These are phyloP conservation scores for Ascochyta lentis DNA, from an alignment of 2,329 filamentous ascomycete species.

Conservation along the genomic window DNA sequence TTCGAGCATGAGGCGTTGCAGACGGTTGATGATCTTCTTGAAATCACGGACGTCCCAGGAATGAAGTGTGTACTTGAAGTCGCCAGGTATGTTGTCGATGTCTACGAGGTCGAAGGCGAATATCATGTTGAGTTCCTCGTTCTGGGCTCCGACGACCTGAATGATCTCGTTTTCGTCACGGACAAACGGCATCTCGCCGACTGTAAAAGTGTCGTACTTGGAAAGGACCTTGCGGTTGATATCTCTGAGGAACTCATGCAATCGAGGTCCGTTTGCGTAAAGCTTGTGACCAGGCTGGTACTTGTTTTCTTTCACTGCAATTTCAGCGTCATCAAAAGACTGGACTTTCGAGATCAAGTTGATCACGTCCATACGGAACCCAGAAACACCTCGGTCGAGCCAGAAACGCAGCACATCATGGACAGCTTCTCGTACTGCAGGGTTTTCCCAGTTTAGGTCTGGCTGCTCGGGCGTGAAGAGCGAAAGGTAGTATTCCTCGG, in stretches of 20 bases:
- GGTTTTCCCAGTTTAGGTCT: slow-evolving; percentile 83
- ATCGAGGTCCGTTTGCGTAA: slow-evolving; percentile 70
- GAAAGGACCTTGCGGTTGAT: slow-evolving; percentile 66
- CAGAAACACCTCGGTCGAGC: slow-evolving; percentile 71
- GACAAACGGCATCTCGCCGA: slow-evolving; percentile 68
- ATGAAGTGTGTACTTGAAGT: slow-evolving; percentile 45
- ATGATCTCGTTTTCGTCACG: slow-evolving; percentile 57
- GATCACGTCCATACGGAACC: slow-evolving; percentile 53
- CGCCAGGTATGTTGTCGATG: slow-evolving; percentile 46
- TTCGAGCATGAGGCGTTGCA: slow-evolving; percentile 49
- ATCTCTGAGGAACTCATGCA: slow-evolving; percentile 72
- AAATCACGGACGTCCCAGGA: slow-evolving; percentile 45
- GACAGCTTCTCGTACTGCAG: slow-evolving; percentile 69
- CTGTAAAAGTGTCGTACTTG: slow-evolving; percentile 69
- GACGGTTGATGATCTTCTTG: slow-evolving; percentile 41
- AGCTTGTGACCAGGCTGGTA: slow-evolving; percentile 58
- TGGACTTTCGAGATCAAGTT: slow-evolving; percentile 48
- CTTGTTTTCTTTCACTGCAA: slow-evolving; percentile 40
- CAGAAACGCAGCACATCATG: slow-evolving; percentile 79
- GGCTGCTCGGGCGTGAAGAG: slow-evolving; percentile 79
- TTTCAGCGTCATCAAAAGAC: slow-evolving; percentile 36
- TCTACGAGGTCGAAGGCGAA: slow-evolving; percentile 60
- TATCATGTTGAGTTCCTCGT: slow-evolving; percentile 69
- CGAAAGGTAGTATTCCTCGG: slow-evolving; percentile 77
- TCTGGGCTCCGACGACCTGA: slow-evolving; percentile 52